Base-by-base conservation (phyloP, 2,329 filamentous ascomycete species). In the Microcera coccophila region DNA sequence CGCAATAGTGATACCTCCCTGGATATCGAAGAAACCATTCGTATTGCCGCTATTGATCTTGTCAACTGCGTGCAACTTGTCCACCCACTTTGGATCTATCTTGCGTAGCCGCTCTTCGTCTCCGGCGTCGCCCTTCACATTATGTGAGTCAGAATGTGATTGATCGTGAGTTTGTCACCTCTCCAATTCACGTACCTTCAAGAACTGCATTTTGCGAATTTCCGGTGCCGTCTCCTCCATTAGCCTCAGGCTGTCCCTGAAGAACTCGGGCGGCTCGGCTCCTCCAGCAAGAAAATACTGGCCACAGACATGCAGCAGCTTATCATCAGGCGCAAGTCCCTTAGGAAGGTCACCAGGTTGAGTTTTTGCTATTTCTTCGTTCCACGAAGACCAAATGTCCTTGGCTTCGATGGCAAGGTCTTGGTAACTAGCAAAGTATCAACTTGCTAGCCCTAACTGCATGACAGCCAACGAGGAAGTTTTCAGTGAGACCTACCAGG, bases 351-450 rank as follows among this genome's bases (percentile, higher is more conserved):
- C 33, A 17, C 33, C n/a, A 2, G 33, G 17, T 10, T 14, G 9
- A 3, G 20, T 16, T 8, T 20, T 17, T 16, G 33, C 39, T 37
- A 41, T 42, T 22, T 5, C 14, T 12, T 37, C 32, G 33, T 42
- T 60, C 59, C 57, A 61, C 9, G 54, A 45, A n/a, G 57, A 54
- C 58, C 61, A 65, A 11, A 62, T 47, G 41, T 61, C 55, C 36
- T 59, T 52, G 2, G 61, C 59, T 33, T 65, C 61, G 3, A 63
- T 41, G 3, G 54, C 62, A 21, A 64, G 47, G 32, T 54, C 31
- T 36, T 53, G 50, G 14, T 45, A 53, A 11, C 50, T 53, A 37
- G 4, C 8, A 14, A 5, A 8, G 8, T 10, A 32, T 32, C n/a
- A 32, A n/a, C 7, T 32, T 9, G 9, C 29, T 15, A 26, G 29